phyloP scores from a whole-genome alignment of 2,329 filamentous ascomycete species.

The Pseudocercospora fijiensis region DNA sequence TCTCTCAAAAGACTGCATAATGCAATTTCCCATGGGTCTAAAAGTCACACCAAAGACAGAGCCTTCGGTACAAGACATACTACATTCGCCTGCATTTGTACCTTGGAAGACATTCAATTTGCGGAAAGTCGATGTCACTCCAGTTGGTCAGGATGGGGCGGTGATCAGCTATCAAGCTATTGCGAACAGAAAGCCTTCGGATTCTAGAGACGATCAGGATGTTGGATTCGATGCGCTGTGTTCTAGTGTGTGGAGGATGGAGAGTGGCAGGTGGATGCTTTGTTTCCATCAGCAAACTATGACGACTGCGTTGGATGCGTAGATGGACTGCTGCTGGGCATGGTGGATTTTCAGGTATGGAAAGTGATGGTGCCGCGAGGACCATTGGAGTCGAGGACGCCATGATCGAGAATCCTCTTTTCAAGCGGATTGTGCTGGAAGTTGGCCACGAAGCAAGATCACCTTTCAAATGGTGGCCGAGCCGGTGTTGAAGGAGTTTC shows the following conservation, averaged over 20 bases:
- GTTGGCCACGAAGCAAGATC: not conserved
- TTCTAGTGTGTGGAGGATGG: constrained; percentile 33
- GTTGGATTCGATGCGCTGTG: constrained; percentile 35
- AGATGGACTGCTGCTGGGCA: not conserved
- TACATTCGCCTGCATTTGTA: constrained; percentile 31
- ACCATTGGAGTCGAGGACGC: not conserved
- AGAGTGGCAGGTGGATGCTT: constrained; percentile 31
- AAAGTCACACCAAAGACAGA: constrained; percentile 31
- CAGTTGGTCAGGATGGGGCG: constrained; percentile 30
- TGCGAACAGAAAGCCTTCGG: constrained; percentile 27
- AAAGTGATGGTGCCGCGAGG: not conserved
- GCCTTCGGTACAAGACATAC: constrained; percentile 32
- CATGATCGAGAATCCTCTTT: not conserved
- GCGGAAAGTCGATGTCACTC: constrained; percentile 32
- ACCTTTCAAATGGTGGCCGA: not conserved
- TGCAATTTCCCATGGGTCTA: constrained; percentile 31
- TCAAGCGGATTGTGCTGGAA: not conserved
- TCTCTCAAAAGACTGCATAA: constrained; percentile 32
- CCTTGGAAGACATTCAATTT: constrained; percentile 34
- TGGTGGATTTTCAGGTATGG: not conserved
- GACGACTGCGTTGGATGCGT: constrained; percentile 2
- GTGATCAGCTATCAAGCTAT: constrained; percentile 33
- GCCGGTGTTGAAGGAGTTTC: not conserved
- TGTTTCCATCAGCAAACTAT: constrained; percentile 36
- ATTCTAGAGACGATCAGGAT: constrained; percentile 23